phyloP scores from a whole-genome alignment of 495 filamentous ascomycete genomes.

The Corynascus novoguineensis region DNA sequence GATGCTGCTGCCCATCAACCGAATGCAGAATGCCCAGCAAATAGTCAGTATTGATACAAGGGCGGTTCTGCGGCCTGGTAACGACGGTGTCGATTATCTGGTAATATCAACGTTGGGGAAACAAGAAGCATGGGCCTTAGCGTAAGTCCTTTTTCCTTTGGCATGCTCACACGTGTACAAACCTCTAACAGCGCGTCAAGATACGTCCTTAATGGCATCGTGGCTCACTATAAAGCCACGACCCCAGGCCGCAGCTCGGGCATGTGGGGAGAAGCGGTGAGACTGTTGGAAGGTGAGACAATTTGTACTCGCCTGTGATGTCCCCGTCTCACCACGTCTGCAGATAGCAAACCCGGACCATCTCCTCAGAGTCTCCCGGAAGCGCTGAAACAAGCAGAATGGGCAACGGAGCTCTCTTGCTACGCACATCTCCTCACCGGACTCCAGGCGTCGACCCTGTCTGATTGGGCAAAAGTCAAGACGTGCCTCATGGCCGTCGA shows the following conservation, averaged over 20 bases:
- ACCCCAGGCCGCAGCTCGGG: conserved; percentile 55
- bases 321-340: conserved; percentile 20
- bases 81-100: conserved; percentile 42
- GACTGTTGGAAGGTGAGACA: conserved; percentile 22
- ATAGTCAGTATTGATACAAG: conserved; percentile 59
- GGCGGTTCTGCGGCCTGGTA: conserved; percentile 46
- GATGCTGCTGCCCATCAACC: conserved; percentile 65
- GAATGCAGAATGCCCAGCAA: conserved; percentile 18
- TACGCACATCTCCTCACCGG: conserved; percentile 46
- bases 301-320: background rate
- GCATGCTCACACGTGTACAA: background rate
- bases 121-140: conserved; percentile 43
- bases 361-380: conserved; percentile 37
- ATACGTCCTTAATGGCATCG: conserved; percentile 61
- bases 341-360: conserved; percentile 30
- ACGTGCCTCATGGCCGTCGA: conserved; percentile 37
- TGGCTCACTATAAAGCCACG: conserved; percentile 56
- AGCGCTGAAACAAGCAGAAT: conserved; percentile 37
- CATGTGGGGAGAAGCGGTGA: conserved; percentile 40
- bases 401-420: conserved; percentile 40
- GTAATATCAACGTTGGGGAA: conserved; percentile 48
- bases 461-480: conserved; percentile 43
- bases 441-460: conserved; percentile 41
- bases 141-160: conserved; percentile 30
- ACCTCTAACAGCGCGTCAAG: conserved; percentile 38